Evolutionary conservation across 2,329 filamentous ascomycete species (phyloP), one percentile per base, ranked within the genome.

Genomic region (Diaporthe batatas): DNA sequence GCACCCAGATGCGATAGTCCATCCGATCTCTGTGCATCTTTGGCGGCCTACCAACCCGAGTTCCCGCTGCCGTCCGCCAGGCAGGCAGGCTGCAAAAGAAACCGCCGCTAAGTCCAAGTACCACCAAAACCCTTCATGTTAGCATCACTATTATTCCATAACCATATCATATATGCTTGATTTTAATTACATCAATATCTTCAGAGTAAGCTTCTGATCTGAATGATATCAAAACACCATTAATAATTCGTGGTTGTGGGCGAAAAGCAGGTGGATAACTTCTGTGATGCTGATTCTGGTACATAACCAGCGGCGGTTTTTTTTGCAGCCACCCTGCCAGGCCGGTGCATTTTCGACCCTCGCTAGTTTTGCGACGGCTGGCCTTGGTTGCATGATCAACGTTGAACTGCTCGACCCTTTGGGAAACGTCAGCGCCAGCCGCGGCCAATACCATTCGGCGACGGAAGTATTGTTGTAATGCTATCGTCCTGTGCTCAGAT

Each of bases 331-430:
- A n/a, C n/a, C n/a, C n/a, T n/a, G n/a, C n/a, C n/a, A 39, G 59
- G 16, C 59, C 25, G 59, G 42, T 42, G 29, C 59, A 42, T 34
- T 23, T 32, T 65, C 29, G 25, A 44, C 16, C 44, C 29, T 65
- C 62, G 44, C 44, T 51, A 65, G 62, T 23, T 51, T 36, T 65
- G 62, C 44, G 62, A 51, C 62, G 62, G 44, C 62, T 6, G 39
- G 23, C 29, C 59, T 65, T 65, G 59, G 59, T 65, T 65, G 62
- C 62, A 65, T 65, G 62, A 65, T 51, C 62, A 65, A 51, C 62
- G 29, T 51, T 32, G 44, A 53, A 25, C 62, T 25, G 62, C n/a
- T 51, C 47, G 12, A 39, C 44, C 44, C 29, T 39, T 36, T 44
- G 57, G 62, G 62, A 34, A 51, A 36, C 62, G 32, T 16, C 44